Conservation (phyloP, 208 protist species). For the Acanthamoeba healyi region DNA sequence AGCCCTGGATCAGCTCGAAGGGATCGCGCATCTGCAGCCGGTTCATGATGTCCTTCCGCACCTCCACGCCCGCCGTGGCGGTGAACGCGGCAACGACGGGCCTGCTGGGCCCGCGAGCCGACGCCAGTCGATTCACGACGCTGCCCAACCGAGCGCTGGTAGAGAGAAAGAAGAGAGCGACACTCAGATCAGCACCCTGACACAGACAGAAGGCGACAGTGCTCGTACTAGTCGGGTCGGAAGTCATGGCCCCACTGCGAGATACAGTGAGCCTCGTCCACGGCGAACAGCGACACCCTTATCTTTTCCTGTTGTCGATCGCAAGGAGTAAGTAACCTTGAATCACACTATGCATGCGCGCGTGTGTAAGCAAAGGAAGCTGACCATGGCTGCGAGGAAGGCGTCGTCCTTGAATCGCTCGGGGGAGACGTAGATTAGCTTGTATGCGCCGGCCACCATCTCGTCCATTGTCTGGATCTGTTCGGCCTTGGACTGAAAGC, state of each 20-base stretch:
- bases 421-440: conserved; percentile 65
- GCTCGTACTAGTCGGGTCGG: conserved; percentile 88
- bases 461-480: neutral
- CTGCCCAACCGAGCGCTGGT: neutral
- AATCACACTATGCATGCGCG: too few species aligned
- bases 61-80: conserved; percentile 24
- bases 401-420: conserved; percentile 25
- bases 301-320: neutral
- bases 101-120: neutral
- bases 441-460: conserved; percentile 33
- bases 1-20: conserved; percentile 51
- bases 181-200: neutral
- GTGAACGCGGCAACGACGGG: conserved; percentile 57
- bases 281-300: conserved; percentile 84
- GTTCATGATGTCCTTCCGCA: conserved; percentile 19
- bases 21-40: neutral
- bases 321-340: neutral
- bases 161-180: neutral
- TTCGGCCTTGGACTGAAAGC: neutral
- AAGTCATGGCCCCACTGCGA: conserved; percentile 95
- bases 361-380: too few species aligned
- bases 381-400: neutral
- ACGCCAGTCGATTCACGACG: neutral
- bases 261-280: conserved; percentile 95
- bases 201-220: neutral